Conservation (phyloP, 2,329 filamentous ascomycete genomes). For the Madurella mycetomatis region DNA sequence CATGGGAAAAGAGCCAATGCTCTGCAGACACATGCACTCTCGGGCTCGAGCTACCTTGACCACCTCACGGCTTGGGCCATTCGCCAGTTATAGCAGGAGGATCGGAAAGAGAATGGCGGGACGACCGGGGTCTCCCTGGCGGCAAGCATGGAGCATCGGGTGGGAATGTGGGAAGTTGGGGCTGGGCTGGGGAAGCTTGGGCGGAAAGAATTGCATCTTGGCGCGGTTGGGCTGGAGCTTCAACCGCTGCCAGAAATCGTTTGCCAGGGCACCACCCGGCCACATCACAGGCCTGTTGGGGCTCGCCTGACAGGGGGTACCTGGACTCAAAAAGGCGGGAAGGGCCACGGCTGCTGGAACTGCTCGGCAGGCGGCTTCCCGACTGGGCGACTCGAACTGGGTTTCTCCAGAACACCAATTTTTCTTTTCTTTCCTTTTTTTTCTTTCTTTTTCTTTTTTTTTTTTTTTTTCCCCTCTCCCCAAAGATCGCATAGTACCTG, state of each 20-base stretch:
- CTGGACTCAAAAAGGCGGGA: conserved; percentile 23
- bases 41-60: conserved; percentile 23
- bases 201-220: conserved; percentile 18
- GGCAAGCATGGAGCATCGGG: background rate
- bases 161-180: background rate
- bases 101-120: background rate
- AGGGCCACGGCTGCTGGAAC: conserved; percentile 9
- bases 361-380: too few relatives aligned
- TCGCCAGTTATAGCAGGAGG: conserved; percentile 12
- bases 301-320: conserved; percentile 8
- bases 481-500: too few relatives aligned
- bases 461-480: too few relatives aligned
- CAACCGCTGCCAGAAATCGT: conserved; percentile 1
- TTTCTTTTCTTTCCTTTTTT: too few relatives aligned
- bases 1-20: conserved; percentile 38
- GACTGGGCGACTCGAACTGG: too few relatives aligned
- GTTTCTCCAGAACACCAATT: too few relatives aligned
- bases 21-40: conserved; percentile 40
- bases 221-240: conserved; percentile 18
- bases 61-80: conserved; percentile 14
- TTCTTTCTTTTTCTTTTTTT: too few relatives aligned
- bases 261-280: background rate
- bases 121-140: conserved; percentile 12
- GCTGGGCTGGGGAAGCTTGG: conserved; percentile 18
- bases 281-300: conserved; percentile 1